A percentile compares a stretch with the other conserved stretches of the same genome.
phyloP scores from a whole-genome alignment of 202 grass and related monocot species.

The Panicum hallii region DNA sequence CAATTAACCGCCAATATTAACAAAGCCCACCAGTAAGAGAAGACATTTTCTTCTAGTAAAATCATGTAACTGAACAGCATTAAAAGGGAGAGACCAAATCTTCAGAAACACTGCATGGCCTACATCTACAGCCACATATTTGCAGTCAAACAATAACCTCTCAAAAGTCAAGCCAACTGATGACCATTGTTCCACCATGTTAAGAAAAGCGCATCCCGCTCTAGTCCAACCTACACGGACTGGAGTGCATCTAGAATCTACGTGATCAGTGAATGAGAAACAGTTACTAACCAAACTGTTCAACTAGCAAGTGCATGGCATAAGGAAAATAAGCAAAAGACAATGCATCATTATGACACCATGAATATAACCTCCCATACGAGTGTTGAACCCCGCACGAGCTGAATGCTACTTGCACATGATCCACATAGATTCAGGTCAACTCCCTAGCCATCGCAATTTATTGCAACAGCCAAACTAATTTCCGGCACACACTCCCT shows the following conservation, averaged over 20 bases:
- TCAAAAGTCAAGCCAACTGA: background rate
- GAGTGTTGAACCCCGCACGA: background rate
- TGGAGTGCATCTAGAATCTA: background rate
- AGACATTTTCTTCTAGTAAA: background rate
- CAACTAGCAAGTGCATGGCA: background rate
- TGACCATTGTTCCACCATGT: background rate
- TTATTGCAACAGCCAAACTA: background rate
- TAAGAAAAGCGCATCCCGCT: background rate
- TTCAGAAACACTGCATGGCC: background rate
- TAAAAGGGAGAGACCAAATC: background rate
- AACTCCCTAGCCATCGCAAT: constrained; percentile 26
- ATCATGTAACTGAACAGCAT: background rate
- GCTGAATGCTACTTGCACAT: background rate
- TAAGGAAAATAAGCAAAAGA: background rate
- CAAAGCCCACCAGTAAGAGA: background rate
- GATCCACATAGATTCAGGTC: constrained; percentile 11
- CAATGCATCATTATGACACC: background rate
- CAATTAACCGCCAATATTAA: constrained; percentile 30
- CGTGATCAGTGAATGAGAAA: background rate
- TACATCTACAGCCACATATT: background rate
- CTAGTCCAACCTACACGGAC: background rate
- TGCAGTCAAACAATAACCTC: background rate
- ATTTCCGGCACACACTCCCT: background rate
- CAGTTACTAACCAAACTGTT: background rate
- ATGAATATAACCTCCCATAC: background rate